Evolutionary conservation across 176 grass and related monocot genomes (phyloP).

Genomic region (Cymbopogon citratus): DNA sequence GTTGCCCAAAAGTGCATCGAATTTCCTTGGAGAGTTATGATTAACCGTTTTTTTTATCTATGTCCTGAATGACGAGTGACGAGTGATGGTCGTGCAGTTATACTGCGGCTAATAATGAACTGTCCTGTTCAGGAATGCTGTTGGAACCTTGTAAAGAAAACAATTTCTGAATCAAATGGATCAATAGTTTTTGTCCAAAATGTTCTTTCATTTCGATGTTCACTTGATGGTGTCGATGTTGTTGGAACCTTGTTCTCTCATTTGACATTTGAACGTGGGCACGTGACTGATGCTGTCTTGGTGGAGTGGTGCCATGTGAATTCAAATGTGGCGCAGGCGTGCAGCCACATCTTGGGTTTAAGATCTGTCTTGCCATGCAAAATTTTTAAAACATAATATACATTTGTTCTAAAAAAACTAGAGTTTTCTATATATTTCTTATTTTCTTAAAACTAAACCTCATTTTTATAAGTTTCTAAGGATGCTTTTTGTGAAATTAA

Average conservation of each 20-base stretch:
- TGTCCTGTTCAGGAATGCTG: background rate
- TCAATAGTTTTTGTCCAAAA: background rate
- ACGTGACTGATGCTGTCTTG: too few relatives aligned
- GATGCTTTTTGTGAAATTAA: background rate
- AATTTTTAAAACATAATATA: background rate
- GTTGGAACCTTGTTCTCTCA: too few relatives aligned
- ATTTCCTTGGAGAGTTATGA: slow-evolving; percentile 3
- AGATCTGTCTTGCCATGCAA: background rate
- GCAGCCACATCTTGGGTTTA: too few relatives aligned
- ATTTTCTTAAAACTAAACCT: background rate
- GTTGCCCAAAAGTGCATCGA: slow-evolving; percentile 46
- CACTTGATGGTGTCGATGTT: background rate
- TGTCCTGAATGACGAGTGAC: slow-evolving; percentile 10
- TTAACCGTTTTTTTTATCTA: background rate
- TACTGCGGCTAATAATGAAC: slow-evolving; percentile 6
- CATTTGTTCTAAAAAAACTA: too few relatives aligned
- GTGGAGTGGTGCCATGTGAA: background rate
- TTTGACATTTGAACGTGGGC: too few relatives aligned
- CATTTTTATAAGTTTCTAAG: background rate
- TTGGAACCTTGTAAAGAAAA: slow-evolving; percentile 26
- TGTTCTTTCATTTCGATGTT: background rate
- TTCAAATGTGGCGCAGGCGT: too few relatives aligned
- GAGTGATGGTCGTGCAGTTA: background rate
- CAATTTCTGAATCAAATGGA: background rate
- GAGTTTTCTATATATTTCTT: background rate